Evolutionary conservation across 176 grass and related monocot species (phyloP).

Genomic region (Metroxylon sagu): DNA sequence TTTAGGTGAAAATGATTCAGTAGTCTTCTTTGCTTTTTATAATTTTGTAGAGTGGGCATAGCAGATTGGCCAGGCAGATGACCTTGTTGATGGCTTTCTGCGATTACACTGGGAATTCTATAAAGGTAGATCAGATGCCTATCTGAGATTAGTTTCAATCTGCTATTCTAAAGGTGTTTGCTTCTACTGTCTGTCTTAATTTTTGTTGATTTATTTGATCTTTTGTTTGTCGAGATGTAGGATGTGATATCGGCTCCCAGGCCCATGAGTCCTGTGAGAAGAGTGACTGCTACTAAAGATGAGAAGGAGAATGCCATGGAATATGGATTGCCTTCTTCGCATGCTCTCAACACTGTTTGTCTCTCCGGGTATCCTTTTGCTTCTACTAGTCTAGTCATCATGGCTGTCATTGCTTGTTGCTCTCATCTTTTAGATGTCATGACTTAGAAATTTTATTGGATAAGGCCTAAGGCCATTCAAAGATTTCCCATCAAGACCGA

Average conservation of each 20-base stretch:
- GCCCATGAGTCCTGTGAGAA: slow-evolving; percentile 80
- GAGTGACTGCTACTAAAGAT: slow-evolving; percentile 67
- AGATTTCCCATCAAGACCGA: too few species aligned
- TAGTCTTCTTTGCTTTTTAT: slow-evolving; percentile 9
- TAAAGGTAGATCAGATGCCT: slow-evolving; percentile 47
- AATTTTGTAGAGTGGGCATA: slow-evolving; percentile 65
- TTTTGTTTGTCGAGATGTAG: slow-evolving; percentile 18
- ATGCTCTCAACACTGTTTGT: slow-evolving; percentile 84
- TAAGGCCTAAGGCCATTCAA: too few species aligned
- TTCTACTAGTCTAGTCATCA: too few species aligned
- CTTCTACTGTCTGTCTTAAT: too few species aligned
- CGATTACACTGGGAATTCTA: slow-evolving; percentile 73
- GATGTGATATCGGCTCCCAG: slow-evolving; percentile 81
- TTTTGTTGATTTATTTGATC: too few species aligned
- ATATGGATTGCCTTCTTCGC: slow-evolving; percentile 90
- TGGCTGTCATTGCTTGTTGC: too few species aligned
- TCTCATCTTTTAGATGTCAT: too few species aligned
- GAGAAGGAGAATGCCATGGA: slow-evolving; percentile 98
- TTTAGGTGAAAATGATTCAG: not conserved
- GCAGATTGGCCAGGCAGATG: slow-evolving; percentile 90
- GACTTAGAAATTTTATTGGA: too few species aligned
- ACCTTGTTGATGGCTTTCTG: slow-evolving; percentile 89
- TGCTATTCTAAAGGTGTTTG: too few species aligned
- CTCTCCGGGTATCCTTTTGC: slow-evolving; percentile 54
- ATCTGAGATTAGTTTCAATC: too few species aligned